Base-by-base conservation (phyloP, 768 basidiomycete species). In the Cystobasidiopsis lactophilus region DNA sequence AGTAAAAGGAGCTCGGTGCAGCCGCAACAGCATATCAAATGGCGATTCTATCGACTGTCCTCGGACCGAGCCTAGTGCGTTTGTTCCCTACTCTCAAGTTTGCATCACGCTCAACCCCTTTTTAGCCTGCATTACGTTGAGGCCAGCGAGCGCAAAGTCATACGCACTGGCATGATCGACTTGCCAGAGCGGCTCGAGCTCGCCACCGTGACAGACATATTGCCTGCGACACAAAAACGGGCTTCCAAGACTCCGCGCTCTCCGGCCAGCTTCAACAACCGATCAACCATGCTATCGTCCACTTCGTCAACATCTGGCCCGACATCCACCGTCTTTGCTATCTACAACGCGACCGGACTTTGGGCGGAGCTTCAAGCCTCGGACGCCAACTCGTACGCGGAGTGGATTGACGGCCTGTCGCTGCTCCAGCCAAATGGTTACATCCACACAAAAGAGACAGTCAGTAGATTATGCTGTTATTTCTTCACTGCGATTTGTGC, bases 341-440 rank as follows among this genome's bases (percentile, higher is more conserved):
- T 88, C 47, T 65, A 84, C 49, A 78, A 74, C 53, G 27, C 52
- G n/a, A 44, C 71, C 75, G 5, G 76, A 73, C 77, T 79, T 2
- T 63, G 85, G 53, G 82, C 80, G 3, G 81, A 85, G 63, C 75
- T 79, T 53, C 77, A 84, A 59, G 81, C 83, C 2, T 76, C 78
- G 27, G 77, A 85, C 65, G 73, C 75, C 50, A 76, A 78, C 18
- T 71, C 79, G 18, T 88, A 82, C 80, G 80, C 83, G 16, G 86
- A 91, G 67, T 91, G 86, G 86, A 84, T 84, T 2, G 86, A 91
- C 65, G 86, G 85, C 3, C 63, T 91, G 65, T 84, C 84, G 60
- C 82, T 89, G 77, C 72, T 89, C 39, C 71, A 83, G 38, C 70
- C 77, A 49, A 82, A 82, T 58, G 77, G 82, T 18, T 80, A 84